A percentile compares a stretch with the other conserved stretches of the same genome.
Evolutionary conservation across 768 basidiomycete species (phyloP).

Genomic region (Macrolepiota dolichaula): DNA sequence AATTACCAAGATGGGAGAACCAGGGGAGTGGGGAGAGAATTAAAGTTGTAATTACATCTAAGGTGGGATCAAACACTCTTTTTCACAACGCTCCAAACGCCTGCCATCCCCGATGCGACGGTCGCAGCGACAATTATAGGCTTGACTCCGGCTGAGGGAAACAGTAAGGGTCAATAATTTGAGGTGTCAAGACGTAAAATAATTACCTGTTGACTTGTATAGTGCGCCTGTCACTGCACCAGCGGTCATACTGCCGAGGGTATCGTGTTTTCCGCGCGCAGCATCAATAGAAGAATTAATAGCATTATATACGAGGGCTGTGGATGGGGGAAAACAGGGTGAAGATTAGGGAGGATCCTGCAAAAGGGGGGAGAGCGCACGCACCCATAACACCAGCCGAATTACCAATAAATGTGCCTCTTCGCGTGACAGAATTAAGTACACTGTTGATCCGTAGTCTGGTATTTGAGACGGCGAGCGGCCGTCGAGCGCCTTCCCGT

Average conservation of each 20-base stretch:
- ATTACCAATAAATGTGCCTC: slow-evolving; percentile 98
- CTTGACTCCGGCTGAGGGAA: slow-evolving; percentile 78
- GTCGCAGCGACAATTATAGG: slow-evolving; percentile 89
- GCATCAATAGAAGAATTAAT: slow-evolving; percentile 93
- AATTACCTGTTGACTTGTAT: slow-evolving; percentile 91
- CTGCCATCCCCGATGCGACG: slow-evolving; percentile 85
- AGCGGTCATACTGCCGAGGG: slow-evolving; percentile 86
- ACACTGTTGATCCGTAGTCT: slow-evolving; percentile 95
- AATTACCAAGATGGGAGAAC: slow-evolving; percentile 40
- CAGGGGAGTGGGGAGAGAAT: slow-evolving; percentile 39
- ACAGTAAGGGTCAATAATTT: slow-evolving; percentile 37
- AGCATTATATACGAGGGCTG: slow-evolving; percentile 94
- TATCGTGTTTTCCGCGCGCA: slow-evolving; percentile 88
- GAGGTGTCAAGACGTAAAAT: slow-evolving; percentile 26
- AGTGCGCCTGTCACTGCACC: slow-evolving; percentile 88
- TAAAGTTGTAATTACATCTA: slow-evolving; percentile 50
- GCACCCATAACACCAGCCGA: slow-evolving; percentile 95
- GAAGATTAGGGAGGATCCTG: slow-evolving; percentile 24
- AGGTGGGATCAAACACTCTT: slow-evolving; percentile 67
- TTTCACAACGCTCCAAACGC: slow-evolving; percentile 95
- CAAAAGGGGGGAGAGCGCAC: slow-evolving; percentile 36
- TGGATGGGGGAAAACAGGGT: slow-evolving; percentile 25
- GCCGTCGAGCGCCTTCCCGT: slow-evolving; percentile 88
- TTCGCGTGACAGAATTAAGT: slow-evolving; percentile 92
- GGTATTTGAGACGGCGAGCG: slow-evolving; percentile 80